Percentiles rank a stretch among this genome's conserved stretches.
Conservation (phyloP, 2,329 filamentous ascomycete genomes). For the Epichloe baconii region DNA sequence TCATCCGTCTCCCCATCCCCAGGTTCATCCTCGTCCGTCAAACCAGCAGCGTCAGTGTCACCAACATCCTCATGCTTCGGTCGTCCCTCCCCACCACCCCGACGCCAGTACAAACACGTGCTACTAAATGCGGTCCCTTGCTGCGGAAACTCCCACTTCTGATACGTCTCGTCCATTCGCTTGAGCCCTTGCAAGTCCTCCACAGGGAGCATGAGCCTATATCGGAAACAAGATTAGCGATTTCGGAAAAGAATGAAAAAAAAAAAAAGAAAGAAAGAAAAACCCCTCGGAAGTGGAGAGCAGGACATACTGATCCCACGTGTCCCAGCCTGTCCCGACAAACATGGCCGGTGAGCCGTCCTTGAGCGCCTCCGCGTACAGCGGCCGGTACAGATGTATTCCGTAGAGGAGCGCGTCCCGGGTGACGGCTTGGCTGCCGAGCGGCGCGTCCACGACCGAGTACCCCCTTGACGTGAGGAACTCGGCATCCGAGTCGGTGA, state of each 20-base stretch:
- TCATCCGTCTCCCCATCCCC: not conserved
- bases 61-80: not conserved
- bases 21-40: too few relatives aligned
- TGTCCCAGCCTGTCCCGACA: constrained; percentile 40
- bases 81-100: not conserved
- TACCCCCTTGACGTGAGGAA: constrained; percentile 46
- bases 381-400: constrained; percentile 43
- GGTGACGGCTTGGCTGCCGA: constrained; percentile 37
- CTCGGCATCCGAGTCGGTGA: constrained; percentile 31
- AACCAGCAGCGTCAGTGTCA: not conserved
- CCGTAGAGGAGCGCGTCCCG: constrained; percentile 43
- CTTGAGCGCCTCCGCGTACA: constrained; percentile 39
- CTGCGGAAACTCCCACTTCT: constrained; percentile 8
- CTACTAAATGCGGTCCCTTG: constrained; percentile 10
- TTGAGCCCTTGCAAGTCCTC: constrained; percentile 3
- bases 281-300: too few relatives aligned
- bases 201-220: not conserved
- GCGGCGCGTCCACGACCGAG: constrained; percentile 35
- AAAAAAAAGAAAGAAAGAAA: accelerated
- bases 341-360: constrained; percentile 36
- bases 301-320: constrained; percentile 36
- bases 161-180: constrained; percentile 9
- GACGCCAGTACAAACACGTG: constrained; percentile 11
- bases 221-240: not conserved
- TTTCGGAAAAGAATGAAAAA: not conserved